A percentile compares a stretch with the other conserved stretches of the same genome.
phyloP scores from a whole-genome alignment of 2,329 filamentous ascomycete genomes.

The Penicillium sp. region DNA sequence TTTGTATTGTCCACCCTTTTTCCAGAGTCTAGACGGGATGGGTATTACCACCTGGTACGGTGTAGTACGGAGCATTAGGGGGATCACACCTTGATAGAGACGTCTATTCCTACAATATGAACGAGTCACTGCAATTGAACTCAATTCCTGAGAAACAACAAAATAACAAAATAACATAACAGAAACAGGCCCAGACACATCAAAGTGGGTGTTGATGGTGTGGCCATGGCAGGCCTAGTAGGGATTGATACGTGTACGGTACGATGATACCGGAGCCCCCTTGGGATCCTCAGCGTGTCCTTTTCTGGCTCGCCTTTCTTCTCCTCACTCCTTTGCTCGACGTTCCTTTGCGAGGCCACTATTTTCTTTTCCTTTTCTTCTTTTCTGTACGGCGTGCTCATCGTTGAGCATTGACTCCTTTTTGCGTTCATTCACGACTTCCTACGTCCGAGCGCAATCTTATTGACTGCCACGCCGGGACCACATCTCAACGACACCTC shows the following conservation, averaged over 20 bases:
- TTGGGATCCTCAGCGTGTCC: conserved; percentile 19
- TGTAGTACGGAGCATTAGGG: too few relatives aligned
- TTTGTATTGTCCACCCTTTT: conserved; percentile 6
- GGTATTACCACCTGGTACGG: not conserved
- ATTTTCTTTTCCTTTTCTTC: conserved; percentile 9
- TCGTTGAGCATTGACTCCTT: conserved; percentile 6
- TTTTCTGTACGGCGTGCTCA: conserved; percentile 7
- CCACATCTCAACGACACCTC: conserved; percentile 5
- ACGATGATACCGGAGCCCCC: conserved; percentile 8
- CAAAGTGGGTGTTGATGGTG: not conserved
- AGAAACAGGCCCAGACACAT: not conserved
- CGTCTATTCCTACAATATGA: not conserved
- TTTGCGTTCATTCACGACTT: not conserved
- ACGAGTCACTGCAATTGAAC: not conserved
- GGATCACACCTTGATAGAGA: not conserved
- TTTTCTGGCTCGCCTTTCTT: conserved; percentile 17
- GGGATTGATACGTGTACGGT: conserved; percentile 10
- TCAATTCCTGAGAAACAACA: not conserved
- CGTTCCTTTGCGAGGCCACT: conserved; percentile 5
- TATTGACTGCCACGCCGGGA: conserved; percentile 2
- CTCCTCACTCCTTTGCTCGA: conserved; percentile 16
- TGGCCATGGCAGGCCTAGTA: not conserved
- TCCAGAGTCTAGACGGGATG: not conserved
- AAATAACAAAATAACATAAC: not conserved
- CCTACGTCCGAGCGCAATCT: conserved; percentile 10